Base-by-base conservation (phyloP, 2,329 filamentous ascomycete species). In the Nemania bipapillata region DNA sequence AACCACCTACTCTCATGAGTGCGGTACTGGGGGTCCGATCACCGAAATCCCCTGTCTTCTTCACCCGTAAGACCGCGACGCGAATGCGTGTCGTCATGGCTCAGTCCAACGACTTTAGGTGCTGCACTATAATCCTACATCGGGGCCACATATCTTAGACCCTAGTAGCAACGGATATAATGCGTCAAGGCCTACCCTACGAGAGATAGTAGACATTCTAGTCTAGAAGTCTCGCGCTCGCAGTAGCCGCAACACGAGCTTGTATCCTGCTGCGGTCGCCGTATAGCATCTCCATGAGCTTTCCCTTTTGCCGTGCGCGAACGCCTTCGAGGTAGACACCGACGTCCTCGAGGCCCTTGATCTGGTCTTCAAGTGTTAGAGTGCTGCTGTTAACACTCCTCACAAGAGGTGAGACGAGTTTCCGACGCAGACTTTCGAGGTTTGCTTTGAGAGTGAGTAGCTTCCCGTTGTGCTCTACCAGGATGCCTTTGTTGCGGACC, bases 381-480 rank as follows among this genome's bases (percentile, higher is more conserved):
- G 89, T 92, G 70, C 89, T 92, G 12, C 84, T 85, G 76, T 90
- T 90, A 60, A 85, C 85, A 62, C 90, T 89, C 52, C 92, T 84
- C 22, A 97, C 91, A 2, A 97, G 85, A 17, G 95, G 95, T 61
- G 89, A 92, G 47, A 97, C 92, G 20, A 97, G 86, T 78, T 94
- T 96, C 71, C 91, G 86, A 40, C 95, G 86, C 54, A 97, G 83
- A n/a, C 86, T 91, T 82, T 97, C 94, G 17, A 98, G 87, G 73
- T 92, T 95, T 11, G 92, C 90, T 78, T 97, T 96, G 47, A 98
- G 86, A 2, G 91, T 91, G 62, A 96, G 85, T 45, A 98, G 87
- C 70, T 92, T 91, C 68, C 91, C 89, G 75, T 96, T 96, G 80
- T 97, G 94, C 75, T 94, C 91, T 72, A 96, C 89, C 8, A 98